A percentile compares a stretch with the other conserved stretches of the same genome.
Evolutionary conservation across 2,329 filamentous ascomycete genomes (phyloP).

Genomic region (Neoarthrinium moseri): DNA sequence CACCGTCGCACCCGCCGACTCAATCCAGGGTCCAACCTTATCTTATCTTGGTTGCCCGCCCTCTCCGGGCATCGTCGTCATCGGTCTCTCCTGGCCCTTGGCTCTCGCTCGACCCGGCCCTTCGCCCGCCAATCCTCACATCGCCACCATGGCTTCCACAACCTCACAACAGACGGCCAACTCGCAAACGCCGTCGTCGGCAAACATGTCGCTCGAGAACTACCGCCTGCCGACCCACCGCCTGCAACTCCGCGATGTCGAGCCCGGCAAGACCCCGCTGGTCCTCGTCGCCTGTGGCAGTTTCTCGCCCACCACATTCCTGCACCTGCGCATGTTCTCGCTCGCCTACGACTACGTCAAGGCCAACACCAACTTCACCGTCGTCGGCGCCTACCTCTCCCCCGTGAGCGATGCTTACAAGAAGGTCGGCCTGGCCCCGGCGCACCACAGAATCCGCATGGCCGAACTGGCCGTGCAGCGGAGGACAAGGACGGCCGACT

Average conservation of each 20-base stretch:
- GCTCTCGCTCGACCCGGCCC: conserved; percentile 2
- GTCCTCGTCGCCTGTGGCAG: conserved; percentile 69
- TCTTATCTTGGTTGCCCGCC: conserved; percentile 1
- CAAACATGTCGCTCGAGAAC: conserved; percentile 28
- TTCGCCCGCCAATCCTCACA: neutral
- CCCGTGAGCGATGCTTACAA: conserved; percentile 71
- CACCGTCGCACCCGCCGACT: too few species aligned
- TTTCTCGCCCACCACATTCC: conserved; percentile 73
- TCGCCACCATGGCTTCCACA: conserved; percentile 5
- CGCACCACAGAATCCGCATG: conserved; percentile 77
- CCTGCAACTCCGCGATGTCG: conserved; percentile 54
- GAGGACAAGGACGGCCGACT: conserved; percentile 70
- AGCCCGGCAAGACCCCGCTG: conserved; percentile 58
- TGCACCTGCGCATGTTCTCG: conserved; percentile 84
- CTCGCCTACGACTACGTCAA: conserved; percentile 80
- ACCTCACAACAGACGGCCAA: conserved; percentile 3
- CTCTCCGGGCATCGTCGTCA: neutral
- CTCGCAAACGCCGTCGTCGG: conserved; percentile 5
- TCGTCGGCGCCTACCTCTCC: conserved; percentile 81
- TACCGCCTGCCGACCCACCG: conserved; percentile 64
- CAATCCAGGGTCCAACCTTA: neutral
- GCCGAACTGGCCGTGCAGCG: conserved; percentile 77
- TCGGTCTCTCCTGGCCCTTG: neutral
- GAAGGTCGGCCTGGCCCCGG: conserved; percentile 74
- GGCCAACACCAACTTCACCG: conserved; percentile 75